A percentile compares a stretch with the other conserved stretches of the same genome.
These are phyloP conservation scores for Myrica gale DNA, from an alignment of 306 rosid genomes.

Conservation along the genomic window DNA sequence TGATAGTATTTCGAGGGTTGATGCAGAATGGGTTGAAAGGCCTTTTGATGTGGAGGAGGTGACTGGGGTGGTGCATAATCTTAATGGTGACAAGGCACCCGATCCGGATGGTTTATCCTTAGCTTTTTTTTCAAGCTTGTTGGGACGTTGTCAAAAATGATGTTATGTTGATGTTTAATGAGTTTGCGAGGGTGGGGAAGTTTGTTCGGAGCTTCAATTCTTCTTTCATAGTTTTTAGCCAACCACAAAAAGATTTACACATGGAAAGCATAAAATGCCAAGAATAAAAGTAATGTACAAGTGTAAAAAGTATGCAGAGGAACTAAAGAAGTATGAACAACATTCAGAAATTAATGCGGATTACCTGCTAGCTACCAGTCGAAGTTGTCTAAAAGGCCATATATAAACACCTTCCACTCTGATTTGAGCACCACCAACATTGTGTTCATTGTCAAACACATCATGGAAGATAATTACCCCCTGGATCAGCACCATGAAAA, in stretches of 20 bases:
- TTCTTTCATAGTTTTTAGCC: neutral
- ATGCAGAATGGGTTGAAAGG: too few species aligned
- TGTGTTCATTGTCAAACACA: slow-evolving; percentile 74
- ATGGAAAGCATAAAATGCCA: neutral
- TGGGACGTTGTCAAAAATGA: too few species aligned
- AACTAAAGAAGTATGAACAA: neutral
- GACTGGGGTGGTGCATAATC: too few species aligned
- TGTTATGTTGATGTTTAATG: too few species aligned
- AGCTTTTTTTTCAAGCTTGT: too few species aligned
- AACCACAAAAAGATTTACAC: neutral
- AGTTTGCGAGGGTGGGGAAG: too few species aligned
- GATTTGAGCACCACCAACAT: slow-evolving; percentile 85
- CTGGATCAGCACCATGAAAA: slow-evolving; percentile 47
- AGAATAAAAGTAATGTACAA: neutral
- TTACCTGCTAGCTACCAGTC: slow-evolving; percentile 93
- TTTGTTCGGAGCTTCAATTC: too few species aligned
- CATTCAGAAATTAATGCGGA: slow-evolving; percentile 3
- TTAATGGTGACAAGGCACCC: too few species aligned
- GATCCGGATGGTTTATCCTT: too few species aligned
- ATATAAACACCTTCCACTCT: slow-evolving; percentile 98
- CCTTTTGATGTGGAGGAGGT: too few species aligned
- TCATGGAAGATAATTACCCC: slow-evolving; percentile 86
- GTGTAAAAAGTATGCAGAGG: neutral
- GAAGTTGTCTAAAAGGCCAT: slow-evolving; percentile 99
- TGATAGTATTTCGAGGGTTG: too few species aligned